These are phyloP conservation scores for Ophiostoma pallidulum DNA, from an alignment of 2,329 filamentous ascomycete genomes.

Conservation along the genomic window DNA sequence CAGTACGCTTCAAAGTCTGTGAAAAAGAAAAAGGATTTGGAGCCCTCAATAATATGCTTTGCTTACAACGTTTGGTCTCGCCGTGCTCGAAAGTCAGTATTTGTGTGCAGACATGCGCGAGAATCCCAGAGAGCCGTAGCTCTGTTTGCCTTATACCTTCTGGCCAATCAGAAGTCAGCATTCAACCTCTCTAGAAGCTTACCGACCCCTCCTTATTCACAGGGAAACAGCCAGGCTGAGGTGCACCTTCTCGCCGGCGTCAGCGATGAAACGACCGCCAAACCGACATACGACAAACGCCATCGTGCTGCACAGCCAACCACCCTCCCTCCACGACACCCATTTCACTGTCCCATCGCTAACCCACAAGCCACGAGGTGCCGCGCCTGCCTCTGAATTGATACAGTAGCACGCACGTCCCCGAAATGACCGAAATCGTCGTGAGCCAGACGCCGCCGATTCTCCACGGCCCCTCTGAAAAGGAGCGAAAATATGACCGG, in stretches of 20 bases:
- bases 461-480: conserved; percentile 46
- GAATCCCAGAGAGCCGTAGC: not conserved
- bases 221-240: too few species aligned
- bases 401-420: not conserved
- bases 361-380: too few species aligned
- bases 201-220: conserved; percentile 1
- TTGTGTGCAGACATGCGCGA: too few species aligned
- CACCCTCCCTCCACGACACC: not conserved
- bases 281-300: too few species aligned
- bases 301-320: too few species aligned
- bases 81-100: too few species aligned
- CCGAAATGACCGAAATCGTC: conserved; percentile 35
- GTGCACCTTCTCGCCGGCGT: too few species aligned
- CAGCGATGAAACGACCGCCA: too few species aligned
- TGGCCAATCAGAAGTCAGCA: not conserved
- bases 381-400: not conserved
- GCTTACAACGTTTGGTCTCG: not conserved
- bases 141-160: not conserved
- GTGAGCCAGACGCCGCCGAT: conserved; percentile 37
- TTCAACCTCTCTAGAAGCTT: not conserved
- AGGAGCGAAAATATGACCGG: conserved; percentile 78
- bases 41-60: too few species aligned
- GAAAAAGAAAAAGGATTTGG: too few species aligned
- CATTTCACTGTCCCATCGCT: too few species aligned
- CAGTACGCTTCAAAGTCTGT: too few species aligned